Evolutionary conservation across 2,329 filamentous ascomycete genomes (phyloP), one percentile per base, ranked within the genome.

Genomic region (Neopestalotiopsis clavispora): DNA sequence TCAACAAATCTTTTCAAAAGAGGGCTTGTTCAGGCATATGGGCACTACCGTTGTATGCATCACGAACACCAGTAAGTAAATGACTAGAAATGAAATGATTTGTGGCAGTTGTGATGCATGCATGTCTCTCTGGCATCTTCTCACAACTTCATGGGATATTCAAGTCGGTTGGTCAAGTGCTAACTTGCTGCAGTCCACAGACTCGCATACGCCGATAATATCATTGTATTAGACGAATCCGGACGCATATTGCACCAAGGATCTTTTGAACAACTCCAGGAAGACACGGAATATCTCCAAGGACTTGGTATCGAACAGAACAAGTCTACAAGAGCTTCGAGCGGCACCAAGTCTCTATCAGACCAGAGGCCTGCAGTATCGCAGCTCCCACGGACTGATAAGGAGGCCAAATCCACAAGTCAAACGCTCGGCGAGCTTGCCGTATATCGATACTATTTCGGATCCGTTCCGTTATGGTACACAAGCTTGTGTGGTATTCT

Each of bases 181-280:
- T 9, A 10, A 30, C 30, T 30, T 6, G 13, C 57, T 17, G 49
- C 66, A 75, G 73, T 69, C 62, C 72, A 72, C 52, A 68, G 75
- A 67, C 75, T 73, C 10, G 69, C 32, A 52, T 32, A 75, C 62
- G 78, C 80, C 42, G 78, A 82, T 68, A 73, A 79, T 6, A 76
- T 82, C 6, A 73, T 82, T 17, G 75, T 74, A 4, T 60, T 66
- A 7, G 42, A 67, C 49, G 57, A 20, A 6, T n/a, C 9, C 38
- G 23, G 57, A 4, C 23, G 17, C 57, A 28, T 30, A 59, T 28
- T 30, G 10, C 23, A 34, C 12, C 57, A 59, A 14, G 30, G 57
- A 12, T 59, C 57, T 28, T 59, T 28, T 20, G 12, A 59, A 30
- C 20, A 59, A 20, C 57, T 59, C 7, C 23, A 30, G 23, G n/a